phyloP scores from a whole-genome alignment of 306 rosid species.

The Begonia loranthoides region DNA sequence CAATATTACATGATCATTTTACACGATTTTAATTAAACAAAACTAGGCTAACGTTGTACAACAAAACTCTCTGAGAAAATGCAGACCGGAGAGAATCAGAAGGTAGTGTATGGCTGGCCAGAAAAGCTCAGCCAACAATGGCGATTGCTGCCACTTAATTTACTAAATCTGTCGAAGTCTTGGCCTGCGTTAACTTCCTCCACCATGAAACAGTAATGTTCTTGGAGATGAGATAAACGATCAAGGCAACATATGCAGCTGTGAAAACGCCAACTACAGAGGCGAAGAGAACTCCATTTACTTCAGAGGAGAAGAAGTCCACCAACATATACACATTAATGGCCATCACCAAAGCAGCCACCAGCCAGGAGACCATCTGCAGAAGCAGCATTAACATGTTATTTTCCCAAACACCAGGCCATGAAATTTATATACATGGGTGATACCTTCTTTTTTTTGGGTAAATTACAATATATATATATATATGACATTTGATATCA shows the following conservation, averaged over 20 bases:
- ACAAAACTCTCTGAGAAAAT: too few relatives aligned
- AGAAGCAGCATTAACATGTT: background rate
- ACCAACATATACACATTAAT: slow-evolving; percentile 83
- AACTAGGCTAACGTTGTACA: too few relatives aligned
- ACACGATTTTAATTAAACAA: too few relatives aligned
- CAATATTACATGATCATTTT: too few relatives aligned
- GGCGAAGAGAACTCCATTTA: slow-evolving; percentile 32
- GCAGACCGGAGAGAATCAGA: background rate
- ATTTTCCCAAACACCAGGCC: too few relatives aligned
- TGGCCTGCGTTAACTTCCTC: slow-evolving; percentile 20
- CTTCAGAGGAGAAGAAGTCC: slow-evolving; percentile 68
- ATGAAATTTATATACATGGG: slow-evolving; percentile 9
- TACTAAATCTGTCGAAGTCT: slow-evolving; percentile 18
- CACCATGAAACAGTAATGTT: slow-evolving; percentile 33
- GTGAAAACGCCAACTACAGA: slow-evolving; percentile 24
- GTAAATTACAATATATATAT: too few relatives aligned
- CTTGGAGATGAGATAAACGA: slow-evolving; percentile 51
- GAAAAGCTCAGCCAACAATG: background rate
- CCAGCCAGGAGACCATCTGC: slow-evolving; percentile 73
- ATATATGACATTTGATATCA: too few relatives aligned
- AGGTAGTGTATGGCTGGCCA: background rate
- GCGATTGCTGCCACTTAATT: slow-evolving; percentile 24
- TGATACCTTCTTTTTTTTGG: too few relatives aligned
- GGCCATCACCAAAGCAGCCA: slow-evolving; percentile 79
- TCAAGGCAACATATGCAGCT: slow-evolving; percentile 54